Evolutionary conservation across 305 asterid species (phyloP), one percentile per base, ranked within the genome.

Genomic region (Stenogyne calaminthoides): DNA sequence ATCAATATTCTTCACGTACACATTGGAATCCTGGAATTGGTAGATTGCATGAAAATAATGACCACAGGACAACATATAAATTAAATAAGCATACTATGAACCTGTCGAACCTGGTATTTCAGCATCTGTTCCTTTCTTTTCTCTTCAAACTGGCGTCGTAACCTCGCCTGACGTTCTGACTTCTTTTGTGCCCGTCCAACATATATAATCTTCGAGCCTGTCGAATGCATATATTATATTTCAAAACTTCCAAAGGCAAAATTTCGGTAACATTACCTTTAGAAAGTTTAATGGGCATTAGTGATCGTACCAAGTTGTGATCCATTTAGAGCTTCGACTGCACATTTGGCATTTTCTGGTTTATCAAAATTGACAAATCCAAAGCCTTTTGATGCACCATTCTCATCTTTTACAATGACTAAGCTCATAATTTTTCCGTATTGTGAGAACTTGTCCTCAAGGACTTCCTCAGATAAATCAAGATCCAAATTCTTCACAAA

Each of bases 151-250:
- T 87, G 89, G 72, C 79, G 91, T 67, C 86, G 86, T 68, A 93
- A 74, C 56, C 86, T 55, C 78, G 84, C 96, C 69, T 80, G 87
- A 12, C 98, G 92, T 76, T 89, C 96, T 52, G 91, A 82, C 80
- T 86, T 93, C 83, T 93, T 93, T 76, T 91, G 97, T 78, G 97
- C 97, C 63, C 90, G 87, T 27, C 90, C 84, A 44, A 93, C 97
- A 79, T 91, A 93, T 63, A 93, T 78, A 60, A 78, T 73, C 91
- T 93, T 89, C 32, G 88, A 83, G 70, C 96, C 97, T 93, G 77
- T 69, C 34, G 66, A 51, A 77, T 64, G 69, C 67, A 56, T n/a
- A 55, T 6, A 75, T 72, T 47, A 52, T 40, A 61, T 63, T 44
- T 20, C 70, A 65, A 56, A 74, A 60, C 58, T 70, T 75, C 20